Evolutionary conservation across 305 asterid species (phyloP).

Genomic region (Fraxinus albicans): DNA sequence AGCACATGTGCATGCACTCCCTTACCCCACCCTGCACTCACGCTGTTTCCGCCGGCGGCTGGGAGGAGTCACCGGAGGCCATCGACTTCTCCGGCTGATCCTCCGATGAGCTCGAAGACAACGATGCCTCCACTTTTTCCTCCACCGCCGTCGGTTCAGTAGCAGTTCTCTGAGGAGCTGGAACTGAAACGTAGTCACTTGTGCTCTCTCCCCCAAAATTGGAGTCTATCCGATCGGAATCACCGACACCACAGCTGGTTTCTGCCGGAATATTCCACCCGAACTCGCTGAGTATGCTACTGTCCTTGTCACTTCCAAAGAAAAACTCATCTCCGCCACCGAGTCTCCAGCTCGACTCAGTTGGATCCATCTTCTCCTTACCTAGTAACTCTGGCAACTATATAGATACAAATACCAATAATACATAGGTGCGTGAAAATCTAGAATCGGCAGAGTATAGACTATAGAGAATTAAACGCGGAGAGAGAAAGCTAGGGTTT

Average conservation of each 20-base stretch:
- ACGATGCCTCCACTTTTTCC: slow-evolving; percentile 29
- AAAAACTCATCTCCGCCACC: slow-evolving; percentile 27
- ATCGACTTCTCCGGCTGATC: slow-evolving; percentile 62
- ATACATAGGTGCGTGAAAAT: background rate
- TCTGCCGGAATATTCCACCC: slow-evolving; percentile 61
- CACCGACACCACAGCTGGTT: slow-evolving; percentile 26
- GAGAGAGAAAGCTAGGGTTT: slow-evolving; percentile 59
- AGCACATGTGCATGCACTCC: background rate
- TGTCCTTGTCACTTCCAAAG: slow-evolving; percentile 41
- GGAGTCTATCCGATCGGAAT: slow-evolving; percentile 32
- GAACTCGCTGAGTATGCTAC: slow-evolving; percentile 45
- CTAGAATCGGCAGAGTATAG: background rate
- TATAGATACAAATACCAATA: background rate
- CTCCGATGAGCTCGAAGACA: slow-evolving; percentile 67
- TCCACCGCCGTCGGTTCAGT: slow-evolving; percentile 20
- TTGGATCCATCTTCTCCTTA: slow-evolving; percentile 35
- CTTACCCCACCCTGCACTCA: slow-evolving; percentile 44
- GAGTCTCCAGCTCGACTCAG: slow-evolving; percentile 49
- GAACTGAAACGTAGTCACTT: slow-evolving; percentile 9
- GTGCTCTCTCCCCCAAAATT: slow-evolving; percentile 27
- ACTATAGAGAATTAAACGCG: slow-evolving; percentile 10
- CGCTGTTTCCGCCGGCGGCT: slow-evolving; percentile 56
- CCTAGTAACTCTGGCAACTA: slow-evolving; percentile 10
- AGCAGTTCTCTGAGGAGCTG: slow-evolving; percentile 9
- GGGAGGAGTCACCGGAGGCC: slow-evolving; percentile 45